Conservation (phyloP, 2,329 filamentous ascomycete genomes). For the Drechslerella stenobrocha region DNA sequence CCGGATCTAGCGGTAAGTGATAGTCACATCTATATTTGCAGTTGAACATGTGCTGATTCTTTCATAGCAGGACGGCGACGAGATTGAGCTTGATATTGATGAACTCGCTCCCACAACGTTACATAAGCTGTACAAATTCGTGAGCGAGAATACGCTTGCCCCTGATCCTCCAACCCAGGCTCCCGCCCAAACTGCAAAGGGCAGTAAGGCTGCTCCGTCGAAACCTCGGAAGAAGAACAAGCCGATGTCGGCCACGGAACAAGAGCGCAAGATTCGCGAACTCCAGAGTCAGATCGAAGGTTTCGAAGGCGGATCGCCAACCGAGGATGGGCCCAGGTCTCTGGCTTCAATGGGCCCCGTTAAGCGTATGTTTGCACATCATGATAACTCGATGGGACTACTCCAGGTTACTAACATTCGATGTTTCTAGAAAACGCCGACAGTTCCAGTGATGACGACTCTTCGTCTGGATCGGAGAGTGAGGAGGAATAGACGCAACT, state of each 20-base stretch:
- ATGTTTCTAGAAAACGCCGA: constrained; percentile 22
- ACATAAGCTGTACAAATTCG: constrained; percentile 62
- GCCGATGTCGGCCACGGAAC: constrained; percentile 73
- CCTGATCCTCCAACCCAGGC: constrained; percentile 50
- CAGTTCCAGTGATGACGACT: constrained; percentile 51
- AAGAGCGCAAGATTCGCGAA: constrained; percentile 68
- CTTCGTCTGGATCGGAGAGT: constrained; percentile 53
- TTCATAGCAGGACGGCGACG: constrained; percentile 60
- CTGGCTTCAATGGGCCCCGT: constrained; percentile 40
- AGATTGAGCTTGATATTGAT: constrained; percentile 66
- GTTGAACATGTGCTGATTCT: not conserved
- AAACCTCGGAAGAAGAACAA: constrained; percentile 70
- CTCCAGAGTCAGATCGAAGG: constrained; percentile 58
- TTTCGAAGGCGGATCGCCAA: constrained; percentile 38
- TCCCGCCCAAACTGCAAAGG: constrained; percentile 53
- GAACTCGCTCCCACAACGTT: constrained; percentile 62
- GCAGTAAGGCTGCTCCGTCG: constrained; percentile 60
- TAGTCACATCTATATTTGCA: not conserved
- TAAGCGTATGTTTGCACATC: constrained; percentile 31
- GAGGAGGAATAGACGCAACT: constrained; percentile 51
- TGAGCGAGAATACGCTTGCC: constrained; percentile 57
- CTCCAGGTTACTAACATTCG: constrained; percentile 22
- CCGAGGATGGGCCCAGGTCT: constrained; percentile 38
- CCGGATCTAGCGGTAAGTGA: constrained; percentile 63
- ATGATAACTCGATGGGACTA: not conserved